phyloP scores from a whole-genome alignment of 1,284 basidiomycete species.

The Afroboletus lepidellus region DNA sequence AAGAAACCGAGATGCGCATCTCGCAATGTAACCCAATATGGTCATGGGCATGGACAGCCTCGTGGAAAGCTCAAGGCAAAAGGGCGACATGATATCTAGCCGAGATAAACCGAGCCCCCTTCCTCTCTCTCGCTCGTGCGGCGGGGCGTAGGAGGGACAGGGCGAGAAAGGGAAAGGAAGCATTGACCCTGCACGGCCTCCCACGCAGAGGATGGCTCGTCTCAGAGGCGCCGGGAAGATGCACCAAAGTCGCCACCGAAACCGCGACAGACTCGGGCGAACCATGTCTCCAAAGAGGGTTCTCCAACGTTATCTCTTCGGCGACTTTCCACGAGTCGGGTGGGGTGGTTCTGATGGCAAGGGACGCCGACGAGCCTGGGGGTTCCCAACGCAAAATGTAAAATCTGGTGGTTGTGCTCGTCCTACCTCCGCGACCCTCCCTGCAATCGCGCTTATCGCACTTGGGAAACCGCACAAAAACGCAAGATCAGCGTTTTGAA shows the following conservation, averaged over 20 bases:
- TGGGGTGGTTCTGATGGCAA: not conserved
- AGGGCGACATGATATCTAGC: conserved; percentile 22
- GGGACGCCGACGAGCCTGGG: too few species aligned
- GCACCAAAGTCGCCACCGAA: not conserved
- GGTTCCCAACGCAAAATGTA: not conserved
- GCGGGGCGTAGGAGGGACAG: too few species aligned
- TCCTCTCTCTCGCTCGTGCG: not conserved
- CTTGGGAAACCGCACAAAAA: not conserved
- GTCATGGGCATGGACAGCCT: conserved; percentile 13
- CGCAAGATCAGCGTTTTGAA: not conserved
- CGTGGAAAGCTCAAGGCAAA: conserved; percentile 27
- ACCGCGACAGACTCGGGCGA: not conserved
- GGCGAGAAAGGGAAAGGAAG: not conserved
- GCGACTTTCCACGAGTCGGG: not conserved
- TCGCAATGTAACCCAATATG: conserved; percentile 25
- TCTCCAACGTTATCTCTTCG: not conserved
- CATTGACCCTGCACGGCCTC: not conserved
- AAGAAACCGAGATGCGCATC: conserved; percentile 10
- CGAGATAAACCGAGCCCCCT: conserved; percentile 20
- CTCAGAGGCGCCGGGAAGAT: not conserved
- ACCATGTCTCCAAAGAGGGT: not conserved
- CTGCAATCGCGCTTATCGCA: not conserved
- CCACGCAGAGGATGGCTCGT: not conserved
- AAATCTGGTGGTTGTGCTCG: not conserved
- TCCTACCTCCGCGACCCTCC: conserved; percentile 3